A percentile compares a stretch with the other conserved stretches of the same genome.
phyloP scores from a whole-genome alignment of 2,329 filamentous ascomycete genomes.

The Penicillium sp. region DNA sequence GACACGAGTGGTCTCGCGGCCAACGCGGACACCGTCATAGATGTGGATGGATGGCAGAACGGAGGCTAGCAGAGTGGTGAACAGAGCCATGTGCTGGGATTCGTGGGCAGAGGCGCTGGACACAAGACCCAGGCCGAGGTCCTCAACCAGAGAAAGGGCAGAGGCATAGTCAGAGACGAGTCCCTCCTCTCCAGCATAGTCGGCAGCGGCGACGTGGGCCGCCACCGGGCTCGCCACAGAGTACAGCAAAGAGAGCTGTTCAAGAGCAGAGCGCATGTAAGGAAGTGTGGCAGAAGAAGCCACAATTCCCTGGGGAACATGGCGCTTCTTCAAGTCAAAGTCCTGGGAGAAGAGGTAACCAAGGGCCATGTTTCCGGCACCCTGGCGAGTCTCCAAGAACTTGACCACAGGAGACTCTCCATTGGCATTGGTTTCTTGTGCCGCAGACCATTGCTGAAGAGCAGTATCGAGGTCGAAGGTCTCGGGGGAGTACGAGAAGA shows the following conservation, averaged over 20 bases:
- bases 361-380: slow-evolving; percentile 86
- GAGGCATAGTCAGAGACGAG: slow-evolving; percentile 86
- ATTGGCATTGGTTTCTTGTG: slow-evolving; percentile 74
- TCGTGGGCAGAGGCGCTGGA: slow-evolving; percentile 86
- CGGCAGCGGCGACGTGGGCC: slow-evolving; percentile 86
- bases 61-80: slow-evolving; percentile 77
- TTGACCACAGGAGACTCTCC: slow-evolving; percentile 77
- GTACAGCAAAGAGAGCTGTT: slow-evolving; percentile 90
- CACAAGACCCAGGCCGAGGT: slow-evolving; percentile 83
- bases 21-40: slow-evolving; percentile 82
- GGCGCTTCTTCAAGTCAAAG: slow-evolving; percentile 86
- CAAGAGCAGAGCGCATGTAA: slow-evolving; percentile 77
- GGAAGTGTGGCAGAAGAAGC: slow-evolving; percentile 81
- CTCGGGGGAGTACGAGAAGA: slow-evolving; percentile 95
- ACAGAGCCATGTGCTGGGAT: slow-evolving; percentile 91
- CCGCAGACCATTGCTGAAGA: slow-evolving; percentile 72
- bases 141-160: slow-evolving; percentile 79
- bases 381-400: slow-evolving; percentile 80
- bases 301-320: slow-evolving; percentile 87
- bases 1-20: slow-evolving; percentile 77
- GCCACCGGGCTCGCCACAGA: slow-evolving; percentile 90
- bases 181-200: slow-evolving; percentile 71
- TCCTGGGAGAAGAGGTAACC: slow-evolving; percentile 98
- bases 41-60: slow-evolving; percentile 82
- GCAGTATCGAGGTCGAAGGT: slow-evolving; percentile 88